Evolutionary conservation across 129 eudicot genomes (phyloP).

Genomic region (Flaveria linearis): DNA sequence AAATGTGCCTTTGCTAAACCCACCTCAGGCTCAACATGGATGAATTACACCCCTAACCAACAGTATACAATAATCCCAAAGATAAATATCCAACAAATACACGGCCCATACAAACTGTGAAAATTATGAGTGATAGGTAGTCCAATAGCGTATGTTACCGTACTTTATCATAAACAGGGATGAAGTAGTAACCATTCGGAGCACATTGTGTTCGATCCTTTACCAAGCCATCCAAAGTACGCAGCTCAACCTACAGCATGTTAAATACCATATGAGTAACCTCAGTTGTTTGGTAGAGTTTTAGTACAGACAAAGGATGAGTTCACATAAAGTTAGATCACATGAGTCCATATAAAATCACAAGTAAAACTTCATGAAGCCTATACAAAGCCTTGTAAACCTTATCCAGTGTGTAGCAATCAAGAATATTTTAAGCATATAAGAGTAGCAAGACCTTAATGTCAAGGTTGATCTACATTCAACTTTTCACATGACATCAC

Average conservation of each 20-base stretch:
- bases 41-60: conserved; percentile 23
- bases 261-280: conserved; percentile 26
- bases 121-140: neutral
- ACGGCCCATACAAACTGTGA: neutral
- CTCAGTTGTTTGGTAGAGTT: neutral
- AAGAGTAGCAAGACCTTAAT: neutral
- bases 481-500: neutral
- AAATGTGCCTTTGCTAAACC: conserved; percentile 12
- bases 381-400: neutral
- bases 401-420: conserved; percentile 13
- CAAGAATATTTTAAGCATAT: conserved; percentile 1
- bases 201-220: conserved; percentile 99
- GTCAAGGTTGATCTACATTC: neutral
- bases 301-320: neutral
- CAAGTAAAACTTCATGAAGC: neutral
- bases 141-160: neutral
- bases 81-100: neutral
- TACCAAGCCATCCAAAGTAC: conserved; percentile 92
- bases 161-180: conserved; percentile 99
- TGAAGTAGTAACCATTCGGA: conserved; percentile 98
- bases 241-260: conserved; percentile 79
- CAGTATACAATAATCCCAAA: conserved; percentile 23
- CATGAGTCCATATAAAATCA: neutral
- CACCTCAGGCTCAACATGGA: conserved; percentile 11
- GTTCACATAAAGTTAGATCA: neutral